Base-by-base conservation (phyloP, 371 early-diverging fungal genomes). In the Dipsacomyces acuminosporus region DNA sequence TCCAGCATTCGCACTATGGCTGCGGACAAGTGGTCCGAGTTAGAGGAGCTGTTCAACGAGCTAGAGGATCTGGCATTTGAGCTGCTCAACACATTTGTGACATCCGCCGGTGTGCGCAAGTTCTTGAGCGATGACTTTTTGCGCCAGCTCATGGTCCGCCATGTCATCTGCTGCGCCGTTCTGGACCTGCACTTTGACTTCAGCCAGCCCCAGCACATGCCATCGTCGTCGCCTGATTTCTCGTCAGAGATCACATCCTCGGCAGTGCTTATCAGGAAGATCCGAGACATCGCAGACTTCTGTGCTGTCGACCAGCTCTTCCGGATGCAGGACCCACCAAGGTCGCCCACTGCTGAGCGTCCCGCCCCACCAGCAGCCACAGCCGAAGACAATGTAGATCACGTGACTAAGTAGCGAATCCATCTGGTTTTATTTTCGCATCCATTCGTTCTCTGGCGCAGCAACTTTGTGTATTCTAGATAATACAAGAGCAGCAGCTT, bases 51-150 rank as follows among this genome's bases (percentile, higher is more conserved):
- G 48, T 56, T 64, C 36, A 26, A 20, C 11, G 56, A 61, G 42
- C 22, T 72, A 9, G 67, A 69, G 46, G 56, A 72, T 33, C 24
- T 43, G 21, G 44, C 30, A 13, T 23, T 61, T 15, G 64, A 61
- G 43, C 51, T 60, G 36, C 22, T 69, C 13, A 45, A 38, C 33
- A 17, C 42, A 11, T 40, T 53, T n/a, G 48, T 59, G 2, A 8
- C 50, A 79, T 87, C 85, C 63, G 71, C 70, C 25, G 58, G 78
- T 41, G 69, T 84, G 53, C 80, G 83, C 47, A 67, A 84, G 30
- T 93, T 94, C 72, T 64, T 93, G 64, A 80, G 84, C 26, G 97
- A 95, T 63, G 91, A 91, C 42, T 94, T 94, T 63, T 56, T 94
- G 59, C 79, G 89, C 40, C 88, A 87, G 58, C 86, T 95, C 56